These are phyloP conservation scores for Groenewaldozyma auringiensis DNA, from an alignment of 1,139 yeast genomes.

Conservation along the genomic window DNA sequence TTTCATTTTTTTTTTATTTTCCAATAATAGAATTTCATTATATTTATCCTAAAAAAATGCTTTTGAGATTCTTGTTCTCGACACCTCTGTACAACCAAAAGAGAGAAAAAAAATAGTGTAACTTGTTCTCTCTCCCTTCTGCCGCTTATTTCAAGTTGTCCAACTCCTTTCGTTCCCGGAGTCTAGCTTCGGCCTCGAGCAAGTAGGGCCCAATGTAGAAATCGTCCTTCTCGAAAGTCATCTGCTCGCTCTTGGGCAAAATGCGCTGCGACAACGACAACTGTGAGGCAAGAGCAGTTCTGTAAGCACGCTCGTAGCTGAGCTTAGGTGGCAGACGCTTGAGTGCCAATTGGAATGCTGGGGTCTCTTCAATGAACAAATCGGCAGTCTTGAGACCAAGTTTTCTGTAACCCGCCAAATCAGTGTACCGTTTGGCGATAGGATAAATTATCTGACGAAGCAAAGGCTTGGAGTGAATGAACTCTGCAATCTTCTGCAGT, in stretches of 20 bases:
- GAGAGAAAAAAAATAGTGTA: too few species aligned
- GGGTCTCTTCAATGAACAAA: slow-evolving; percentile 78
- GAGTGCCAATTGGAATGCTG: slow-evolving; percentile 78
- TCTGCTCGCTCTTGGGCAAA: slow-evolving; percentile 71
- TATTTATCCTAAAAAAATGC: neutral
- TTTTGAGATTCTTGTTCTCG: neutral
- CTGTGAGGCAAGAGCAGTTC: slow-evolving; percentile 89
- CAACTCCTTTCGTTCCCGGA: slow-evolving; percentile 76
- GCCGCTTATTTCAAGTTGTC: slow-evolving; percentile 52
- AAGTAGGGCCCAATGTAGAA: slow-evolving; percentile 83
- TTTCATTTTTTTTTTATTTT: neutral
- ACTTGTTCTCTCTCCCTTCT: too few species aligned
- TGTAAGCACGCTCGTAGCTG: slow-evolving; percentile 82
- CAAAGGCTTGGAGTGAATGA: slow-evolving; percentile 71
- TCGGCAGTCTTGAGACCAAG: slow-evolving; percentile 82
- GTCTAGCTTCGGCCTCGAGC: slow-evolving; percentile 74
- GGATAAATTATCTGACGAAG: slow-evolving; percentile 73
- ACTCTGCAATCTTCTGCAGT: slow-evolving; percentile 74
- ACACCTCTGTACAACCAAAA: too few species aligned
- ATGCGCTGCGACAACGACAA: slow-evolving; percentile 75
- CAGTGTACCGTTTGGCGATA: slow-evolving; percentile 62
- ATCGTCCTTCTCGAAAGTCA: slow-evolving; percentile 70
- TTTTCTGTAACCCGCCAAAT: slow-evolving; percentile 85
- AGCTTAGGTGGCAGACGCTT: slow-evolving; percentile 79
- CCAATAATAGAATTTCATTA: neutral